A percentile compares a stretch with the other conserved stretches of the same genome.
Conservation (phyloP, 768 basidiomycete species). For the Austroboletus festivus region DNA sequence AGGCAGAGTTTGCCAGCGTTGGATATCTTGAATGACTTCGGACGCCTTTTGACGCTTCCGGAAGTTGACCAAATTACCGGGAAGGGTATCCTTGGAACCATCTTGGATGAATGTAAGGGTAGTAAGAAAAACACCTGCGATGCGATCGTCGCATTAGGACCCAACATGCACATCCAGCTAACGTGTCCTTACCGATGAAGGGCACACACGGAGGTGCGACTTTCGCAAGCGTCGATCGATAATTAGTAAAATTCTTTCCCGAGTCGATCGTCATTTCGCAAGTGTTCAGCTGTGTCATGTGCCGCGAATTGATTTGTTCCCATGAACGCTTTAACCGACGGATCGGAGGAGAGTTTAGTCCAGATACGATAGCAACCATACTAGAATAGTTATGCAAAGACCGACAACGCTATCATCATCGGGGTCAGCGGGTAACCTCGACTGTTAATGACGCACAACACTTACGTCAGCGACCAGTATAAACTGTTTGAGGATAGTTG, state of each 20-base stretch:
- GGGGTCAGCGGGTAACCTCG: not conserved
- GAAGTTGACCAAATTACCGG: constrained; percentile 86
- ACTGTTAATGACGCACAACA: constrained; percentile 8
- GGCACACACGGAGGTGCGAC: constrained; percentile 94
- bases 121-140: constrained; percentile 88
- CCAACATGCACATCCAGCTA: not conserved
- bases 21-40: constrained; percentile 96
- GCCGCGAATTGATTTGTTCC: constrained; percentile 79
- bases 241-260: constrained; percentile 92
- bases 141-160: constrained; percentile 29
- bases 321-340: constrained; percentile 90
- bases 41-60: constrained; percentile 92
- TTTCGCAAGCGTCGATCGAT: constrained; percentile 76
- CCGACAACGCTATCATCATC: constrained; percentile 77
- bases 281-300: constrained; percentile 66
- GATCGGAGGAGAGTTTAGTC: constrained; percentile 90
- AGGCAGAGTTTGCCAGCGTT: constrained; percentile 88
- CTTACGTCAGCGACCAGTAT: constrained; percentile 89
- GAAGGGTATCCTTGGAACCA: constrained; percentile 83
- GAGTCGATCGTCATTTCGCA: constrained; percentile 91
- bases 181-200: constrained; percentile 72
- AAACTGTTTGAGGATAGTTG: constrained; percentile 80
- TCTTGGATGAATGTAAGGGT: constrained; percentile 98
- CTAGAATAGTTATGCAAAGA: constrained; percentile 89
- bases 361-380: constrained; percentile 96